Base-by-base conservation (phyloP, 306 rosid species). In the Benincasa hispida region DNA sequence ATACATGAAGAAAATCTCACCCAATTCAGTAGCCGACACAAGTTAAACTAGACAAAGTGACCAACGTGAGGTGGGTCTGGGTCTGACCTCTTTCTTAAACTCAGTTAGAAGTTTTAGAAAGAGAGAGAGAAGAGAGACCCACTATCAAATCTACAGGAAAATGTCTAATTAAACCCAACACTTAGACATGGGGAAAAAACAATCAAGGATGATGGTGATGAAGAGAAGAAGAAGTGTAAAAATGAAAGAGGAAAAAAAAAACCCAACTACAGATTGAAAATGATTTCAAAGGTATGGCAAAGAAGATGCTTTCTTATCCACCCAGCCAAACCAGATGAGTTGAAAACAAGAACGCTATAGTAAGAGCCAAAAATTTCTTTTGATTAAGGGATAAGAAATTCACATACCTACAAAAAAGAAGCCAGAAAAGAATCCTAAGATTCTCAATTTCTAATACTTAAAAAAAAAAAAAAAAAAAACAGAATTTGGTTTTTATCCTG, bases 291-390 rank as follows among this genome's bases (percentile, higher is more conserved):
- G 82, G 66, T 66, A 56, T 74, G 77, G 77, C 72, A 56, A 45
- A 86, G 97, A 87, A 86, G 98, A 88, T 86, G 96, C 90, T 84
- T 80, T 79, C 95, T 84, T 87, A 94, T 90, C 96, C 92, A 87
- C 82, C 80, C 81, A 76, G 81, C 81, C 82, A 41, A 41, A 41
- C 81, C 81, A 74, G 84, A 83, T 72, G 83, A 81, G 81, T 78
- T 84, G 75, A 79, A 85, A 5, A 76, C 47, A 34, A 65, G 39
- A 48, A 66, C 54, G 50, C 56, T 47, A 62, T 50, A 56, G 51
- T 21, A 75, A 75, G 51, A 61, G 61, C 47, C 22, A 42, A 61
- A 59, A 28, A 28, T 13, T 39, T 42, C 32, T 41, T 59, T 18
- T 6, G 48, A 54, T 15, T 15, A 42, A 42, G 60, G 56, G 74